Conservation (phyloP, 2,329 filamentous ascomycete genomes). For the Alternaria gaisen region DNA sequence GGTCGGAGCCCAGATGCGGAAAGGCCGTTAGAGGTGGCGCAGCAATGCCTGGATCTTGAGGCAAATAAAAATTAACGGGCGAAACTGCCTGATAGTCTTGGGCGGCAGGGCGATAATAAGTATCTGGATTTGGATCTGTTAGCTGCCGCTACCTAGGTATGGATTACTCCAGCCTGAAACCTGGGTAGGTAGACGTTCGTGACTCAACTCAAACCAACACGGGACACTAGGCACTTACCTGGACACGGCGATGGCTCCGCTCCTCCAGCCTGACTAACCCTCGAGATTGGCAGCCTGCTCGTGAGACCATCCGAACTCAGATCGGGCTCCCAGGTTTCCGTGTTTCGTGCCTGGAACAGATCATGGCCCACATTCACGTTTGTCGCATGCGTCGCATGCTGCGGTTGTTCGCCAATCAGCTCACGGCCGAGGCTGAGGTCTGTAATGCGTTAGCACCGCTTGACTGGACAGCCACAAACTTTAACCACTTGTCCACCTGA, state of each 20-base stretch:
- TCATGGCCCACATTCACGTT: slow-evolving; percentile 29
- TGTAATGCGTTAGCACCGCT: slow-evolving; percentile 28
- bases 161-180: slow-evolving; percentile 41
- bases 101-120: slow-evolving; percentile 41
- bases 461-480: not conserved
- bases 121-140: slow-evolving; percentile 35
- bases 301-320: slow-evolving; percentile 14
- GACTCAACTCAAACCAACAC: slow-evolving; percentile 38
- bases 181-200: slow-evolving; percentile 23
- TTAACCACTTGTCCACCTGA: not conserved
- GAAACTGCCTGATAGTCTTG: slow-evolving; percentile 31
- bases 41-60: slow-evolving; percentile 39
- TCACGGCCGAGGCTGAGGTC: slow-evolving; percentile 44
- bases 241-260: slow-evolving; percentile 26
- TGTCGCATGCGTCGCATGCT: slow-evolving; percentile 35
- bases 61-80: slow-evolving; percentile 36
- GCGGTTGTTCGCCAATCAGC: slow-evolving; percentile 41
- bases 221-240: slow-evolving; percentile 31
- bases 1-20: slow-evolving; percentile 39
- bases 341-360: slow-evolving; percentile 44
- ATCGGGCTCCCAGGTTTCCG: slow-evolving; percentile 39
- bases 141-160: slow-evolving; percentile 20
- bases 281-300: slow-evolving; percentile 32
- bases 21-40: slow-evolving; percentile 40
- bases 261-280: slow-evolving; percentile 25